Base-by-base conservation (phyloP, 345 rosid species). In the Acer negundo region DNA sequence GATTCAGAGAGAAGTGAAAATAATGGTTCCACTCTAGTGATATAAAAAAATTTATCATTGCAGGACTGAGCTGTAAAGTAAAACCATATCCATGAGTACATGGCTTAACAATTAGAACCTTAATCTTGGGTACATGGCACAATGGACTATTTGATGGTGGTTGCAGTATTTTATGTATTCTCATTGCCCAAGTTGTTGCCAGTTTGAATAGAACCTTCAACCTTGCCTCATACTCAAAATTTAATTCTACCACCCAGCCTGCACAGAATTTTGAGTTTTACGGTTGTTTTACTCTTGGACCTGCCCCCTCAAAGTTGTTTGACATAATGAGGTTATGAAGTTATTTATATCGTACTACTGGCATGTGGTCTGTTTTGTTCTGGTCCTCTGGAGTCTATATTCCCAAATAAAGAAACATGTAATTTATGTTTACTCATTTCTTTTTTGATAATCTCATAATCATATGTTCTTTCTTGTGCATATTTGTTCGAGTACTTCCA, bases 401-500 rank as follows among this genome's bases (percentile, higher is more conserved):
- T 20, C 80, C 26, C 31, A 47, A 2, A 31, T 46, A 47, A 17
- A 10, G 19, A 59, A 63, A 53, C 51, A 40, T 40, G 42, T 59
- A 13, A 40, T 40, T 73, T 53, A 40, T 62, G 23, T 23, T 16
- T 17, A 26, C 11, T 73, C 24, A 24, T 62, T 44, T 16, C 2
- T 62, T 44, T 26, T 49, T 47, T 16, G 13, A 1, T 59, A 35
- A 55, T 67, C 35, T 15, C 22, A 64, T 75, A n/a, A 53, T 31
- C 15, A 2, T 22, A 67, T n/a, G 10, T 20, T 31, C 38, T 13
- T 15, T 7, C 26, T 24, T 58, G 19, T 13, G 15, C 59, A 40
- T 44, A 35, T 16, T 59, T 47, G n/a, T 42, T 47, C 9, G 24
- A 66, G 26, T 74, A 44, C 75, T 74, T 74, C 13, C 16, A 46